Evolutionary conservation across 1,139 yeast species (phyloP).

Genomic region (Hansenula lynferdii): DNA sequence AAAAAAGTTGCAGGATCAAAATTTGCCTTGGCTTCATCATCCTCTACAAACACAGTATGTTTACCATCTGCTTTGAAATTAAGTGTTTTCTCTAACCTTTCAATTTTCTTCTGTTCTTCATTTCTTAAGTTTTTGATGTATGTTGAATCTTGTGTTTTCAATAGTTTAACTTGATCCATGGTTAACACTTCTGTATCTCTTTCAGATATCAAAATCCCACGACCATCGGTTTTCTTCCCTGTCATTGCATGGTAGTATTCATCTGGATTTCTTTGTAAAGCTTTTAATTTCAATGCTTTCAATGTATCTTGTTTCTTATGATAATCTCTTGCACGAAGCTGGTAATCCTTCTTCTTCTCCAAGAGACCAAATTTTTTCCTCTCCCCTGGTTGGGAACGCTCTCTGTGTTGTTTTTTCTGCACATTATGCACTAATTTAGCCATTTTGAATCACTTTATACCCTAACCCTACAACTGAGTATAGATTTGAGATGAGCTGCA

Average conservation of each 20-base stretch:
- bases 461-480: too few relatives aligned
- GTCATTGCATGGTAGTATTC: slow-evolving; percentile 96
- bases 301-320: slow-evolving; percentile 86
- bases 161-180: slow-evolving; percentile 71
- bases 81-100: slow-evolving; percentile 50
- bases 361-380: slow-evolving; percentile 76
- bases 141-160: slow-evolving; percentile 87
- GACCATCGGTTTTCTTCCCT: slow-evolving; percentile 54
- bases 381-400: slow-evolving; percentile 78
- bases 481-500: not conserved
- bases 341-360: slow-evolving; percentile 94
- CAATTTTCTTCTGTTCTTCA: slow-evolving; percentile 62
- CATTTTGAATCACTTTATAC: too few relatives aligned
- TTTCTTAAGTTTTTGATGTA: slow-evolving; percentile 75
- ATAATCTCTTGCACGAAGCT: slow-evolving; percentile 80
- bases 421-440: slow-evolving; percentile 72
- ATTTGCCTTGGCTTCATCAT: slow-evolving; percentile 44
- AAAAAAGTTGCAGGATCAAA: slow-evolving; percentile 66
- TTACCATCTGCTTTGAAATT: slow-evolving; percentile 56
- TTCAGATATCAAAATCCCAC: slow-evolving; percentile 63
- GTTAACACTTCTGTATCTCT: slow-evolving; percentile 61
- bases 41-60: slow-evolving; percentile 84
- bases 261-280: slow-evolving; percentile 80
- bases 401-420: slow-evolving; percentile 94
- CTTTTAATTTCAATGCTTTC: slow-evolving; percentile 70